Base-by-base conservation (phyloP, 495 filamentous ascomycete species). In the Talaromyces wortmannii region DNA sequence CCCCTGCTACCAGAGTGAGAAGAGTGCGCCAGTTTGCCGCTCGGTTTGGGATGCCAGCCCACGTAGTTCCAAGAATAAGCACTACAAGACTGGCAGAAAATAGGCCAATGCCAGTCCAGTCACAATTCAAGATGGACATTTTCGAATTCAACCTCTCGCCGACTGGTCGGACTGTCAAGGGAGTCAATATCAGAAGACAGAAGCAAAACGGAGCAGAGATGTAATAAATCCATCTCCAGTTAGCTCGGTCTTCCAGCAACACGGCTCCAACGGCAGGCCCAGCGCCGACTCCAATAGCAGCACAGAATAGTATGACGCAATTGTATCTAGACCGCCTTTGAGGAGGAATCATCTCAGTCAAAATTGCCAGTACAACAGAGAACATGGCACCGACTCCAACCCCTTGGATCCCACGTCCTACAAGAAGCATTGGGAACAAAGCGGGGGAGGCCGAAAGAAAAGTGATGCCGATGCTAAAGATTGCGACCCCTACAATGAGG, bases 21-120 rank as follows among this genome's bases (percentile, higher is more conserved):
- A 84, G 47, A 0, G 74, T 76, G 15, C 68, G 58, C 55, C 63
- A 74, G 50, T 65, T 73, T 7, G 59, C 50, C 81, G 79, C 83
- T 6, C 65, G 54, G 52, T 73, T 80, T 63, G 80, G 71, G n/a
- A 71, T 65, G 5, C 81, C 81, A 8, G 75, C 82, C 82, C 81
- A 83, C 0, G 77, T 78, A 13, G 84, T 66, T 0, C 78, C 79
- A 5, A 84, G 71, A 10, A 84, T 64, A 48, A 83, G 78, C 8
- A 67, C 71, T 5, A 77, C 79, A 29, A 69, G 50, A 10, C 72
- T 67, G 4, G 61, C 72, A 7, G 77, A 69, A 61, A 82, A 82
- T 29, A 79, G 54, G 2, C 77, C 61, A 2, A 67, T 66, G 4
- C 74, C 69, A 17, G 75, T 57, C 71, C 67, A 77, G 55, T 75